Percentiles rank a stretch among this genome's conserved stretches.
Conservation (phyloP, 768 basidiomycete genomes). For the Naganishia randhawae region DNA sequence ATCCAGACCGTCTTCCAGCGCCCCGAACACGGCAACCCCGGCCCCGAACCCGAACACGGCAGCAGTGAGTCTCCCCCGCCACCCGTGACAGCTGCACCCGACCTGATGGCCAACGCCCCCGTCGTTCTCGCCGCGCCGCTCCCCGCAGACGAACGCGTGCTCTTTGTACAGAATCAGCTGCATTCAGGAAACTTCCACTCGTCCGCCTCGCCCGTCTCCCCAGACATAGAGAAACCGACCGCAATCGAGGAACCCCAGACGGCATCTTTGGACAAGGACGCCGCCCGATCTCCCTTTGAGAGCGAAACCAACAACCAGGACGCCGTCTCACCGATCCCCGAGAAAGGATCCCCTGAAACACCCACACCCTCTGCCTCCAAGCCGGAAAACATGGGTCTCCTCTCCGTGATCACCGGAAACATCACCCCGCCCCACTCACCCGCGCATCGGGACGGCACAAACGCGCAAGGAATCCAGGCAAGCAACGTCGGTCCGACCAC, state of each 20-base stretch:
- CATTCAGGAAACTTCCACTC: conserved; percentile 1
- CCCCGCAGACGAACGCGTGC: background rate
- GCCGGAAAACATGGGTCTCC: conserved; percentile 23
- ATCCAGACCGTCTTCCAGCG: conserved; percentile 45
- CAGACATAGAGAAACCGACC: conserved; percentile 2
- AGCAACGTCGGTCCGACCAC: conserved; percentile 14
- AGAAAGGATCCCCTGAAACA: too few species aligned
- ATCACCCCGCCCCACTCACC: conserved; percentile 8
- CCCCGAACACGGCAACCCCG: background rate
- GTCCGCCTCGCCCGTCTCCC: background rate
- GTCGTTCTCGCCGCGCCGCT: conserved; percentile 9
- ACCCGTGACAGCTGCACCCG: background rate
- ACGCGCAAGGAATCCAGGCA: conserved; percentile 14
- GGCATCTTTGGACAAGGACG: background rate
- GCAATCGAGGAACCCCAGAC: conserved; percentile 4
- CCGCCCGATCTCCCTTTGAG: background rate
- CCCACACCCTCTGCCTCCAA: background rate
- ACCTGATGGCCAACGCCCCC: background rate
- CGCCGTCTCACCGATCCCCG: too few species aligned
- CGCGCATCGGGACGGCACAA: background rate
- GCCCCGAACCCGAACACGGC: conserved; percentile 11
- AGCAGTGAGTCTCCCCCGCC: conserved; percentile 12
- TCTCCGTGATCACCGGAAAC: conserved; percentile 25
- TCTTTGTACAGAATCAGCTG: background rate
- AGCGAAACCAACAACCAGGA: background rate